Evolutionary conservation across 805 yeast genomes (phyloP).

Genomic region (Starmerella ratchasimensis): DNA sequence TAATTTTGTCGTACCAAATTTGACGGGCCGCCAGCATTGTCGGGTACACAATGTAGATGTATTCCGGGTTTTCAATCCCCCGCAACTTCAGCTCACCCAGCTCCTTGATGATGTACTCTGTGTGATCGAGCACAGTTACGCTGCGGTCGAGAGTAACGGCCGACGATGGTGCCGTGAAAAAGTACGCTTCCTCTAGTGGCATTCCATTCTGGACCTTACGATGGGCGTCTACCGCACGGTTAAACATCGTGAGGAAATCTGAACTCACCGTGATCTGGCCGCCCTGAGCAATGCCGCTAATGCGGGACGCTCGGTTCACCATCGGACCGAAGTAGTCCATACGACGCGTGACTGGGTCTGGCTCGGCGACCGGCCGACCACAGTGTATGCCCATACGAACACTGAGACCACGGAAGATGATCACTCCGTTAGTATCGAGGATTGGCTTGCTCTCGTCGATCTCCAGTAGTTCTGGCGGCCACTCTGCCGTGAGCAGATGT

Average conservation of each 20-base stretch:
- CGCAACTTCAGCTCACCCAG: slow-evolving; percentile 82
- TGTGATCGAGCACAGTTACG: slow-evolving; percentile 36
- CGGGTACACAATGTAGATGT: slow-evolving; percentile 68
- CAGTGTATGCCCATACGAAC: slow-evolving; percentile 98
- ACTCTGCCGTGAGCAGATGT: slow-evolving; percentile 68
- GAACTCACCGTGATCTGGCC: slow-evolving; percentile 87
- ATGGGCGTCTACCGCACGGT: slow-evolving; percentile 35
- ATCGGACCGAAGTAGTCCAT: slow-evolving; percentile 99
- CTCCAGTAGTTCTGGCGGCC: slow-evolving; percentile 88
- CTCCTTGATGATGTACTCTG: slow-evolving; percentile 54
- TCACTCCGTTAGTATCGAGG: slow-evolving; percentile 42
- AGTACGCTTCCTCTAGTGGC: slow-evolving; percentile 11
- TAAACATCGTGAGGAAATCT: slow-evolving; percentile 65
- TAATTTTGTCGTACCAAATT: slow-evolving; percentile 13
- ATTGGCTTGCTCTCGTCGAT: slow-evolving; percentile 75
- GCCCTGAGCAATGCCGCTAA: slow-evolving; percentile 90
- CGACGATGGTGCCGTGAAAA: slow-evolving; percentile 6
- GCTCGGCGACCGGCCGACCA: slow-evolving; percentile 94
- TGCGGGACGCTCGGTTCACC: slow-evolving; percentile 91
- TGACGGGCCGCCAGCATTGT: slow-evolving; percentile 44
- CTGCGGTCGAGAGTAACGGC: slow-evolving; percentile 21
- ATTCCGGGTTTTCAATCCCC: slow-evolving; percentile 88
- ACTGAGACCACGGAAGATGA: slow-evolving; percentile 74
- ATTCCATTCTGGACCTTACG: slow-evolving; percentile 14
- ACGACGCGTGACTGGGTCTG: slow-evolving; percentile 85